Percentiles rank a stretch among this genome's conserved stretches.
Conservation (phyloP, 2,329 filamentous ascomycete genomes). For the Paecilomyces sp. region DNA sequence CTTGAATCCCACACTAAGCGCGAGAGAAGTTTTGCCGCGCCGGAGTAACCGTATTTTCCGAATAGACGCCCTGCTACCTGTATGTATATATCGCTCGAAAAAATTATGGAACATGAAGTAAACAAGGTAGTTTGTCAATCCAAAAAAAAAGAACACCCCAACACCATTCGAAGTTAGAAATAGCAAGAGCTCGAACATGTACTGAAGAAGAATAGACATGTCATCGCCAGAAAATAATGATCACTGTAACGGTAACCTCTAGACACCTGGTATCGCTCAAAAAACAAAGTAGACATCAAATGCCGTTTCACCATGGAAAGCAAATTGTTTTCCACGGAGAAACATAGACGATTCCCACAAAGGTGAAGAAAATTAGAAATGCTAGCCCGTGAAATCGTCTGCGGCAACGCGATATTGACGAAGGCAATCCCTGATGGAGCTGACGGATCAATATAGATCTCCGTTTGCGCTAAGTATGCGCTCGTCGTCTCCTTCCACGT, state of each 20-base stretch:
- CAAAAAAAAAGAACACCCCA: background rate
- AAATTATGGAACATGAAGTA: background rate
- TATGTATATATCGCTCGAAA: background rate
- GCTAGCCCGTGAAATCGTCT: background rate
- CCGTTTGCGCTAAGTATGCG: conserved; percentile 14
- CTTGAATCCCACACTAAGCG: background rate
- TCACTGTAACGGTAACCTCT: background rate
- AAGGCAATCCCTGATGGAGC: background rate
- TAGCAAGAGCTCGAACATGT: background rate
- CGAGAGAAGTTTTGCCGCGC: background rate
- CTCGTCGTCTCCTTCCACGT: conserved; percentile 67
- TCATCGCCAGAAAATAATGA: background rate
- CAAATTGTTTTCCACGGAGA: background rate
- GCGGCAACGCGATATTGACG: background rate
- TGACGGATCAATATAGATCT: background rate
- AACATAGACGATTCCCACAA: background rate
- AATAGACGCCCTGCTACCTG: background rate
- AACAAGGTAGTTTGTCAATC: background rate
- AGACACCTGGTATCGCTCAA: background rate
- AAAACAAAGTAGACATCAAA: background rate
- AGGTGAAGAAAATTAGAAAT: background rate
- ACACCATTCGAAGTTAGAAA: background rate
- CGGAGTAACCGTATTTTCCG: background rate
- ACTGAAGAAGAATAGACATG: background rate
- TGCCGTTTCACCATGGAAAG: background rate